These are phyloP conservation scores for Millerozyma acaciae DNA, from an alignment of 805 yeast species.

Conservation along the genomic window DNA sequence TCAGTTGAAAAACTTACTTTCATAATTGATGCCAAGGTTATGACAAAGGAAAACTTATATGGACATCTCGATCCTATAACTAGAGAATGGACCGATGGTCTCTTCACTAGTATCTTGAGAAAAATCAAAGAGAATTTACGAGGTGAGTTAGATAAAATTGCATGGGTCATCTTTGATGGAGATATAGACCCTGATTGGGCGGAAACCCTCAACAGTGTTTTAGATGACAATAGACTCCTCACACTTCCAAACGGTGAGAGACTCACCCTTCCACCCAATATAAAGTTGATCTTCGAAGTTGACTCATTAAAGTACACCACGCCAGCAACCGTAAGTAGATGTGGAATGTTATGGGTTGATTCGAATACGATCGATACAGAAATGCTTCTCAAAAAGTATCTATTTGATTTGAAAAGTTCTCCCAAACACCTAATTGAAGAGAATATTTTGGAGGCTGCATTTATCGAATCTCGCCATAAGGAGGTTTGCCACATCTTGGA, in stretches of 20 bases:
- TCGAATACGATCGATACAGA: constrained; percentile 16
- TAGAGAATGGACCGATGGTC: constrained; percentile 90
- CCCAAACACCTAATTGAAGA: constrained; percentile 9
- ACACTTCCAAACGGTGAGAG: constrained; percentile 92
- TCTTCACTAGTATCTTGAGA: constrained; percentile 67
- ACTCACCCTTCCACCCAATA: constrained; percentile 57
- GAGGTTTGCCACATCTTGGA: not conserved
- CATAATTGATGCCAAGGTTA: constrained; percentile 70
- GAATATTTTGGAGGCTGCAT: constrained; percentile 4
- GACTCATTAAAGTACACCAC: constrained; percentile 65
- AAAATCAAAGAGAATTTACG: constrained; percentile 49
- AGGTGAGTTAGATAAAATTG: constrained; percentile 52
- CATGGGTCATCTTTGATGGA: constrained; percentile 88
- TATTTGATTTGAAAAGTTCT: constrained; percentile 15
- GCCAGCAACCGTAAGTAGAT: constrained; percentile 87
- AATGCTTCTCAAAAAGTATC: constrained; percentile 12
- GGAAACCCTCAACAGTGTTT: constrained; percentile 82
- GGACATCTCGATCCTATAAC: constrained; percentile 75
- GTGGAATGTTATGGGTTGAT: constrained; percentile 84
- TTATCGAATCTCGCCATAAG: constrained; percentile 8
- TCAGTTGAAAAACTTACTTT: constrained; percentile 35
- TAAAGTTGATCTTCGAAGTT: constrained; percentile 74
- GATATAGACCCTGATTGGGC: constrained; percentile 94
- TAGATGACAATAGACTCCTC: constrained; percentile 79
- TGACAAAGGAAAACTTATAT: constrained; percentile 60